Percentiles rank a stretch among this genome's conserved stretches.
Conservation (phyloP, 129 eudicot species). For the Flaveria sonorensis region DNA sequence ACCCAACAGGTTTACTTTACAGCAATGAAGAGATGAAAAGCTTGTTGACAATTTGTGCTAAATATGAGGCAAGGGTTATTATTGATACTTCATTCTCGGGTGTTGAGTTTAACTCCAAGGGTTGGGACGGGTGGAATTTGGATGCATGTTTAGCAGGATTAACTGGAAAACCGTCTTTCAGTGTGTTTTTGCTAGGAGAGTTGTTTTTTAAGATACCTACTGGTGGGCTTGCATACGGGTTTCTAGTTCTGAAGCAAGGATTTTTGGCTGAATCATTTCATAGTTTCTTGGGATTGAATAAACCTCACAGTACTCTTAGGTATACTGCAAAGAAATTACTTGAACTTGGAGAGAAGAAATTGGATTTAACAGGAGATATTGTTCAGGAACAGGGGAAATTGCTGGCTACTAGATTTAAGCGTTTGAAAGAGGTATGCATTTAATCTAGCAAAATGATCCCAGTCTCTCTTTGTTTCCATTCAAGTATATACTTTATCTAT, state of each 20-base stretch:
- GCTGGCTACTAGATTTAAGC: slow-evolving; percentile 57
- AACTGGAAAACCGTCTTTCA: slow-evolving; percentile 47
- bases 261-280: slow-evolving; percentile 61
- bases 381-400: slow-evolving; percentile 52
- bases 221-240: slow-evolving; percentile 82
- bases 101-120: slow-evolving; percentile 46
- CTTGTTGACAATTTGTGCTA: slow-evolving; percentile 65
- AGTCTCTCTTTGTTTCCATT: neutral
- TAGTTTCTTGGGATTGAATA: slow-evolving; percentile 71
- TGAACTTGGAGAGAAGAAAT: slow-evolving; percentile 63
- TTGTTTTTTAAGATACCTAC: slow-evolving; percentile 77
- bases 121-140: slow-evolving; percentile 66
- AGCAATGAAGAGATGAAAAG: slow-evolving; percentile 69
- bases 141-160: slow-evolving; percentile 52
- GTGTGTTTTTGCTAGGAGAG: slow-evolving; percentile 78
- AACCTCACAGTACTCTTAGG: slow-evolving; percentile 76
- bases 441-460: neutral
- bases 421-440: slow-evolving; percentile 65
- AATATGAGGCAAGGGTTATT: slow-evolving; percentile 78
- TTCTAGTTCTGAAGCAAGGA: slow-evolving; percentile 65
- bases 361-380: slow-evolving; percentile 33
- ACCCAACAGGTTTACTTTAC: slow-evolving; percentile 85
- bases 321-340: slow-evolving; percentile 81
- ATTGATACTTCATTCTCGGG: slow-evolving; percentile 92
- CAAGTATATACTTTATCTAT: neutral